A percentile compares a stretch with the other conserved stretches of the same genome.
Conservation (phyloP, 257 asterid genomes). For the Petrea volubilis region DNA sequence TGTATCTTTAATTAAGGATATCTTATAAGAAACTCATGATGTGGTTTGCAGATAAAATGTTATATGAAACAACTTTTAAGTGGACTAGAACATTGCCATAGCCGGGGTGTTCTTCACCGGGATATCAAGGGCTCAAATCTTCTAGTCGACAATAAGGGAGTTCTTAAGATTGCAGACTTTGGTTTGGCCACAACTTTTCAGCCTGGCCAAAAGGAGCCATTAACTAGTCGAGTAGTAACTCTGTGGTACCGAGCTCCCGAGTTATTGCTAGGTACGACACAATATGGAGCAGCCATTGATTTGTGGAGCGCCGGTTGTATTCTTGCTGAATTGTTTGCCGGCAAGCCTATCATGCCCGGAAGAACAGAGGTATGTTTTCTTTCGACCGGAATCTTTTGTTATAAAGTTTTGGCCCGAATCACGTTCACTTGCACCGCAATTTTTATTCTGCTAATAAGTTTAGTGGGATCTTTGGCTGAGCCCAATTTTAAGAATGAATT, state of each 20-base stretch:
- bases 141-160: conserved; percentile 68
- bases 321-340: conserved; percentile 79
- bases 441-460: not conserved
- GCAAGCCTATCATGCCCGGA: conserved; percentile 96
- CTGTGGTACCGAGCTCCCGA: conserved; percentile 98
- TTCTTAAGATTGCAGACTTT: conserved; percentile 75
- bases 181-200: conserved; percentile 70
- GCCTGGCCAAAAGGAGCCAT: conserved; percentile 60
- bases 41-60: conserved; percentile 70
- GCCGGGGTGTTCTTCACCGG: conserved; percentile 80
- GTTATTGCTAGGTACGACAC: conserved; percentile 82
- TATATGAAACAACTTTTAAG: conserved; percentile 69
- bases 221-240: conserved; percentile 93
- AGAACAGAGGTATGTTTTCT: conserved; percentile 86
- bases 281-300: conserved; percentile 78
- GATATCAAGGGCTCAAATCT: conserved; percentile 95
- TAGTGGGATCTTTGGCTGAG: not conserved
- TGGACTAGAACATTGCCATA: conserved; percentile 90
- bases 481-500: too few relatives aligned
- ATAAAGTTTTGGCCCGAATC: not conserved
- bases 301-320: conserved; percentile 96
- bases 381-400: too few relatives aligned
- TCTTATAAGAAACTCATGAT: not conserved
- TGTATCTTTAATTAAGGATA: too few relatives aligned
- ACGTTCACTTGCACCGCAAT: not conserved